Conservation (phyloP, 257 asterid genomes). For the Parsonsia alboflavescens region DNA sequence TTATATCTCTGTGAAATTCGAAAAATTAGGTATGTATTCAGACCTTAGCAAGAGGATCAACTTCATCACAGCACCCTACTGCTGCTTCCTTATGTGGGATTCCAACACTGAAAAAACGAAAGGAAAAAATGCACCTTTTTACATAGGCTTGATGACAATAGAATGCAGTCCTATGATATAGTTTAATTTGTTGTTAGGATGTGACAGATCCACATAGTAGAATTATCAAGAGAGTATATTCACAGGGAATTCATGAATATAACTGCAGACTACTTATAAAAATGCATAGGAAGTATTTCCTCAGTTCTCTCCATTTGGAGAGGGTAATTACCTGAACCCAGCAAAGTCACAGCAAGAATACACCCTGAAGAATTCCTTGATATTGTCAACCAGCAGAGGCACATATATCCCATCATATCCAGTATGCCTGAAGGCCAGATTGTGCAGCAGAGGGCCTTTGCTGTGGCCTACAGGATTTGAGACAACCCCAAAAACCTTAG, state of each 20-base stretch:
- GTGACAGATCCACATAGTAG: not conserved
- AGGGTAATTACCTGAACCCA: conserved; percentile 56
- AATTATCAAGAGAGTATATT: not conserved
- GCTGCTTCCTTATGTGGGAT: conserved; percentile 74
- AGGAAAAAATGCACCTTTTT: conserved; percentile 5
- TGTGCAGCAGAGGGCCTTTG: conserved; percentile 70
- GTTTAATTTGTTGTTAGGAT: not conserved
- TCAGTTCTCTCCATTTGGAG: not conserved
- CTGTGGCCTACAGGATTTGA: conserved; percentile 71
- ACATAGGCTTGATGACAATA: conserved; percentile 17
- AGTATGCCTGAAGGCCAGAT: conserved; percentile 54
- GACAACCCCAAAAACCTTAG: conserved; percentile 53
- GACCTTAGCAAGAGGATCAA: conserved; percentile 72
- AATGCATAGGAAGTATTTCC: not conserved
- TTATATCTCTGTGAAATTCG: not conserved
- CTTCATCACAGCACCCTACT: conserved; percentile 59
- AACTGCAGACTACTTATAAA: not conserved
- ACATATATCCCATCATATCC: conserved; percentile 63
- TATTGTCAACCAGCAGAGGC: conserved; percentile 58
- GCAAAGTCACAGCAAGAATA: conserved; percentile 57
- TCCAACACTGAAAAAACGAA: conserved; percentile 44
- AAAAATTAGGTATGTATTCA: conserved; percentile 1
- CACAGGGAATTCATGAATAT: not conserved
- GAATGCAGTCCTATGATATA: not conserved
- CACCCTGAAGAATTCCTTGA: conserved; percentile 54